phyloP scores from a whole-genome alignment of 2,329 filamentous ascomycete genomes.

The Knoxdaviesia capensis region DNA sequence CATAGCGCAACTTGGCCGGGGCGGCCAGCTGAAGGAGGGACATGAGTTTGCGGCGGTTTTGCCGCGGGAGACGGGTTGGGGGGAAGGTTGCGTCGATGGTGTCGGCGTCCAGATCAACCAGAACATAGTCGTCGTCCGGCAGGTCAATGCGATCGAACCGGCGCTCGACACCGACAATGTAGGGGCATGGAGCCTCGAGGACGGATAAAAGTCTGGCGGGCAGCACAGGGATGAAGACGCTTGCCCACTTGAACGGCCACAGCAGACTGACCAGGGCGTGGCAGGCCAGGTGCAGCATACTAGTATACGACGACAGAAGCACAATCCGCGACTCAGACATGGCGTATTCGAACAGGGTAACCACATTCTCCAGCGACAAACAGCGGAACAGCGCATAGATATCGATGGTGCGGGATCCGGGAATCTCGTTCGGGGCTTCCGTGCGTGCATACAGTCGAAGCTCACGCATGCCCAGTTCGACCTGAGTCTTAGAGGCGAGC shows the following conservation, averaged over 20 bases:
- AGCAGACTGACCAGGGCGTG: constrained; percentile 70
- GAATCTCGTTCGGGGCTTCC: constrained; percentile 82
- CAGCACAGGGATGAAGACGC: constrained; percentile 82
- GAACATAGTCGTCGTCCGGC: constrained; percentile 85
- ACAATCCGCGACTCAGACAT: constrained; percentile 90
- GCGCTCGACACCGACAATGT: constrained; percentile 89
- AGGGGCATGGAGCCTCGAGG: constrained; percentile 85
- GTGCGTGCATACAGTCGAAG: constrained; percentile 81
- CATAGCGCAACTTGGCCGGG: constrained; percentile 71
- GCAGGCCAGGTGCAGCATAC: constrained; percentile 87
- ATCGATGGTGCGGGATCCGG: constrained; percentile 77
- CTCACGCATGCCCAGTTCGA: constrained; percentile 78
- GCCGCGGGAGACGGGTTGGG: constrained; percentile 63
- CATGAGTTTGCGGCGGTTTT: constrained; percentile 74
- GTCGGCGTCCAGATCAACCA: constrained; percentile 85
- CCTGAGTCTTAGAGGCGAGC: constrained; percentile 83
- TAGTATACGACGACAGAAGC: constrained; percentile 82
- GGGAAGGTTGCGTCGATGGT: constrained; percentile 67
- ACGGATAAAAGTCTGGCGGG: constrained; percentile 76
- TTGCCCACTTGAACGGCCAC: constrained; percentile 83
- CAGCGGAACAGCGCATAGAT: constrained; percentile 83
- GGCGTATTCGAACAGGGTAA: constrained; percentile 83
- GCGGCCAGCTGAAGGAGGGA: constrained; percentile 78
- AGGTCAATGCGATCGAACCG: constrained; percentile 72
- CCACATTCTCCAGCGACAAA: constrained; percentile 77